Evolutionary conservation across 768 basidiomycete species (phyloP), one percentile per base, ranked within the genome.

Genomic region (Cystofilobasidium ferigula): DNA sequence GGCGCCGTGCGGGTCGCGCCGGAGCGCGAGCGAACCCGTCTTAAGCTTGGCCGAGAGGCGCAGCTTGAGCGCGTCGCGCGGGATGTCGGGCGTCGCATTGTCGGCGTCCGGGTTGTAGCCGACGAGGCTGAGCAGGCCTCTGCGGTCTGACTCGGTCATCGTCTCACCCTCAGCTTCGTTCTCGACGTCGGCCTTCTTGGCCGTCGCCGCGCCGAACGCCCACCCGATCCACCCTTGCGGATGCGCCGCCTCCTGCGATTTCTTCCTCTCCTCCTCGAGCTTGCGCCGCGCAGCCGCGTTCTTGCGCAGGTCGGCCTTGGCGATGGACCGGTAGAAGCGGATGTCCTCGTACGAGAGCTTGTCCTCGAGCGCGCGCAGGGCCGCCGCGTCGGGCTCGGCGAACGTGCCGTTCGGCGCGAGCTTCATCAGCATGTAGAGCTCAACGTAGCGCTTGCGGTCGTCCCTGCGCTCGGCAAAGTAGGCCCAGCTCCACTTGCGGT

Each of bases 311-410:
- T 84, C 84, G 2, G 90, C 90, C 32, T 89, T 85, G 0, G 91
- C 89, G 68, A 98, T 89, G 4, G 92, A 97, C 36, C 95, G 85
- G 78, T 98, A 99, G 77, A 97, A 95, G 4, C 94, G 86, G 59
- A 99, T 85, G 72, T 98, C 95, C 75, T 94, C 90, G 71, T 97
- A 98, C 0, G 85, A 81, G 34, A 98, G 80, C 74, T 89, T 90
- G 70, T 75, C 79, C 75, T 99, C 95, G 63, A 98, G 77, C 0
- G 76, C 78, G 54, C 85, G 82, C 35, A 93, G 77, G 20, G 69
- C 69, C 10, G 69, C 67, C 10, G 61, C 69, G 20, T 77, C 76
- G 62, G 78, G 72, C 35, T 80, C 81, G 5, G 78, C 68, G 22
- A 88, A 69, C 4, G 80, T 80, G 62, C 84, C 77, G 13, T 83